Evolutionary conservation across 768 basidiomycete species (phyloP), one percentile per base, ranked within the genome.

Genomic region (Fomitopsis pulvina): DNA sequence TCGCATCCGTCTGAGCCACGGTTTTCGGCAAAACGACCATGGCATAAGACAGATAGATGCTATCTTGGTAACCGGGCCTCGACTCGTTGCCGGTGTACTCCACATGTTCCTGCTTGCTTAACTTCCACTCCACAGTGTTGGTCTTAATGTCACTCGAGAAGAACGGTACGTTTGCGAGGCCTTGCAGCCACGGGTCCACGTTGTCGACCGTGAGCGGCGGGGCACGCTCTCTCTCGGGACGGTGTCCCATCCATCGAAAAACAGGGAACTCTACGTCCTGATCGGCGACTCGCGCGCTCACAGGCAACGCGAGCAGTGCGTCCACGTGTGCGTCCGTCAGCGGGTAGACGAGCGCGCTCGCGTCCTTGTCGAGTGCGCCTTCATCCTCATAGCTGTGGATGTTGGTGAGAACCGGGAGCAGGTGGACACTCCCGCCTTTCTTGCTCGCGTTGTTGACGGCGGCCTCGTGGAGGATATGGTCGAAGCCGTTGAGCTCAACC

Each of bases 21-120:
- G n/a, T n/a, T n/a, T n/a, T n/a, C n/a, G 25, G 42, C 22, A 44
- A 18, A 9, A 45, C 48, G 26, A 64, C 40, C 39, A 65, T 28
- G 6, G 61, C 61, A 40, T 60, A 59, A 25, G 60, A 60, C 16
- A 65, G 34, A 34, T 65, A 65, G 8, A 64, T 52, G 40, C 58
- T 58, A 37, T 61, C 54, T 41, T 58, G 55, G 22, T 52, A 28
- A 30, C 40, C 53, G 16, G 59, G 42, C 41, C 52, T 45, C 9
- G 60, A 46, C 49, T 66, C 64, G 46, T 63, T 66, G 3, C 65
- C 63, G 2, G 45, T 50, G 38, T 59, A 55, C 18, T 57, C 46
- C 18, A 41, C 50, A 6, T 48, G 50, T 41, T 60, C 58, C 12
- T 46, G 27, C 24, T 44, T 21, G 4, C 46, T 21, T 5, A 41